These are phyloP conservation scores for Acanthamoeba royreba DNA, from an alignment of 208 protist species.

Conservation along the genomic window DNA sequence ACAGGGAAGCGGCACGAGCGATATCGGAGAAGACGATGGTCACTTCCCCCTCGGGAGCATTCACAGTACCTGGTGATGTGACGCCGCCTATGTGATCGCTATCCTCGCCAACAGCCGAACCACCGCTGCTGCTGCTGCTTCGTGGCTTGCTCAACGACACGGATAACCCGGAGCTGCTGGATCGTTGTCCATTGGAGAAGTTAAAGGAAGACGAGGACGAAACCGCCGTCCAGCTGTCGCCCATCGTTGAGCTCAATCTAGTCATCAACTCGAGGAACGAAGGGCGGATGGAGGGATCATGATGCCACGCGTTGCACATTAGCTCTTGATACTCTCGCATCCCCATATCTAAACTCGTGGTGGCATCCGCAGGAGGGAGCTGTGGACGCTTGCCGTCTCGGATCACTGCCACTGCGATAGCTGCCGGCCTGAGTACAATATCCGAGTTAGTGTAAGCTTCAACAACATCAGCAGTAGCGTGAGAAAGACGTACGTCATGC, in stretches of 20 bases:
- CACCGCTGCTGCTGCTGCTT: neutral
- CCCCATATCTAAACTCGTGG: too few species aligned
- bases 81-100: neutral
- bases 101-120: neutral
- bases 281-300: neutral
- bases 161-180: too few species aligned
- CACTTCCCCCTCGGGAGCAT: neutral
- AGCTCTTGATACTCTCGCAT: neutral
- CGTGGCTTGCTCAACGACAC: too few species aligned
- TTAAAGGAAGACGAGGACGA: neutral
- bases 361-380: neutral
- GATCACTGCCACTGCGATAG: neutral
- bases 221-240: neutral
- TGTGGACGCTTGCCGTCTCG: neutral
- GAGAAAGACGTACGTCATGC: neutral
- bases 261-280: neutral
- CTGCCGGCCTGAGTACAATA: neutral
- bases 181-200: neutral
- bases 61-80: neutral
- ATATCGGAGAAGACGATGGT: neutral
- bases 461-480: too few species aligned
- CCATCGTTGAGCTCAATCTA: neutral
- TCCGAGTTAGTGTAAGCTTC: neutral
- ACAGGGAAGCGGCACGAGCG: neutral
- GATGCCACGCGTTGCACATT: neutral